Conservation (phyloP, 2,329 filamentous ascomycete species). For the Immersiporthe knoxdaviesiana region DNA sequence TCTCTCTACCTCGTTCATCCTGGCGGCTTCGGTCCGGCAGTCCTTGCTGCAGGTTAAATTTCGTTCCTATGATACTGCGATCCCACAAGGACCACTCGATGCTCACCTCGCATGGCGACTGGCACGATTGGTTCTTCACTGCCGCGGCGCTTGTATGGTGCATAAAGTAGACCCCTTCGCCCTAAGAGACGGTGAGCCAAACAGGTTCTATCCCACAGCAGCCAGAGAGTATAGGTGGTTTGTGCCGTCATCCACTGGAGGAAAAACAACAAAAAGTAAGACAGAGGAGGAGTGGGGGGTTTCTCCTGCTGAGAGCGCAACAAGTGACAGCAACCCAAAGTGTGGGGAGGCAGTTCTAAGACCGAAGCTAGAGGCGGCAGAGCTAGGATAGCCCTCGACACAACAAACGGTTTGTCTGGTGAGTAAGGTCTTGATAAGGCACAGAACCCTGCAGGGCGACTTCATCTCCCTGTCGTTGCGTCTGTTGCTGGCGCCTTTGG, state of each 20-base stretch:
- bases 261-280: background rate
- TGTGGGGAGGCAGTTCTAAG: constrained; percentile 21
- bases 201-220: background rate
- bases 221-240: background rate
- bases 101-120: background rate
- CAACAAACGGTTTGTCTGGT: constrained; percentile 10
- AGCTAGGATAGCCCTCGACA: constrained; percentile 26
- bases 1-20: constrained; percentile 10
- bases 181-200: background rate
- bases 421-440: constrained; percentile 21
- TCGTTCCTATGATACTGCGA: background rate
- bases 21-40: constrained; percentile 10
- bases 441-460: background rate
- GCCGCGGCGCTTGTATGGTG: background rate
- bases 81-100: background rate
- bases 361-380: constrained; percentile 19
- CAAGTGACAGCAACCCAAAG: background rate
- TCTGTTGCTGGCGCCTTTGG: constrained; percentile 3
- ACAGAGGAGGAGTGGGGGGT: background rate
- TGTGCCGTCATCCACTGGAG: background rate
- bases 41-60: background rate
- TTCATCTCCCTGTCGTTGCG: constrained; percentile 3
- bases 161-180: background rate
- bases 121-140: background rate
- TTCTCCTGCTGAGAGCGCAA: background rate